These are phyloP conservation scores for Heterotrichella gracilis DNA, from an alignment of 352 stramenopile genomes.

Conservation along the genomic window DNA sequence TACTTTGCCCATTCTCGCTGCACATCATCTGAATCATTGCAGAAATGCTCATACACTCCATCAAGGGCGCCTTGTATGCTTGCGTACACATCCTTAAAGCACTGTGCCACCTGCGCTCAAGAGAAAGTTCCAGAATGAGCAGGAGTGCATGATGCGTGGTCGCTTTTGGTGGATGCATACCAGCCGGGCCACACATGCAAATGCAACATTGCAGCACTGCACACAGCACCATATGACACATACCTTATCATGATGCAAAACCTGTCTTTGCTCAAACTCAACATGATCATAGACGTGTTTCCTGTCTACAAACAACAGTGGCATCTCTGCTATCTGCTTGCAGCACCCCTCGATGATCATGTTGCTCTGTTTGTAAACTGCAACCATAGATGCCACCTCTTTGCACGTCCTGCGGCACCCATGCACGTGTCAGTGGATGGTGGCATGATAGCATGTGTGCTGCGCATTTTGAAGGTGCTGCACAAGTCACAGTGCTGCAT, in stretches of 20 bases:
- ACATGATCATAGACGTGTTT: conserved; percentile 60
- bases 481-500: too few relatives aligned
- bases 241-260: conserved; percentile 48
- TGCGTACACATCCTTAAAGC: conserved; percentile 31
- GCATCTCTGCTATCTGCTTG: conserved; percentile 41
- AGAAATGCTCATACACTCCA: conserved; percentile 57
- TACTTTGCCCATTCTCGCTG: conserved; percentile 59
- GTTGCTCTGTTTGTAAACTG: conserved; percentile 22
- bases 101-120: conserved; percentile 5
- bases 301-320: conserved; percentile 59
- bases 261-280: conserved; percentile 55
- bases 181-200: too few relatives aligned
- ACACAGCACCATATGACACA: too few relatives aligned
- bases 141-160: too few relatives aligned
- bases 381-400: conserved; percentile 22
- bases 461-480: too few relatives aligned
- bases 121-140: too few relatives aligned
- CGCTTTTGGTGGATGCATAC: too few relatives aligned
- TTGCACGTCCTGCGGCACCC: conserved; percentile 37
- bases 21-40: conserved; percentile 41
- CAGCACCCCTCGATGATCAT: conserved; percentile 22
- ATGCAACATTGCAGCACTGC: too few relatives aligned
- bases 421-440: conserved; percentile 54
- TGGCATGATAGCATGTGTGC: too few relatives aligned
- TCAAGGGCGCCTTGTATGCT: conserved; percentile 48